Base-by-base conservation (phyloP, 23 red algal genomes). In the Gracilaria domingensis region DNA sequence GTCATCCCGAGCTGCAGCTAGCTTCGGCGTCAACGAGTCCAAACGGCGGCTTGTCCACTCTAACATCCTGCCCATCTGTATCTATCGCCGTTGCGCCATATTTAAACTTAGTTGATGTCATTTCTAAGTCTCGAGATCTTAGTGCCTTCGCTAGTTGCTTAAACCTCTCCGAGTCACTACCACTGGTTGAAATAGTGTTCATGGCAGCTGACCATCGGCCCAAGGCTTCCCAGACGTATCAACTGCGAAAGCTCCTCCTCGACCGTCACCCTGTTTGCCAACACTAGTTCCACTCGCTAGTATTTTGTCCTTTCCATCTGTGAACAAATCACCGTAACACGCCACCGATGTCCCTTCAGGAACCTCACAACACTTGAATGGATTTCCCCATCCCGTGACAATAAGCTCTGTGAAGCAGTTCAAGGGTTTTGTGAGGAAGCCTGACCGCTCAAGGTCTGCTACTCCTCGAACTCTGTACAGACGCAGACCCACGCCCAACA, bases 41-140 rank as follows among this genome's bases (percentile, higher is more conserved):
- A 88, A 47, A 24, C 84, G 84, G 30, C 84, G 84, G n/a, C 28
- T 69, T 62, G 34, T 88, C 84, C 37, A 88, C 84, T 26, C 66
- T 88, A 0, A 88, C 47, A 34, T 75, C 38, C 30, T 88, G 65
- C 26, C 84, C 84, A 36, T 88, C 84, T 18, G 65, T 72, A 12
- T 49, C 34, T 13, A 77, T 47, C 25, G 61, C 84, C 8, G 54
- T 64, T 44, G 20, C 7, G 32, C 33, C 69, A 61, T 24, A 39
- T 21, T 4, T 12, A 34, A 70, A 28, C 8, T 44, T 12, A 64
- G 38, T 88, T 56, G 42, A 54, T 25, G 21, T 37, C 23, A 37
- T 40, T 30, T 21, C 12, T 76, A 25, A 33, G 24, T 66, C 11
- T 17, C 3, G 1, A 51, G 5, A 14, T 49, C 26, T 14, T 28